These are phyloP conservation scores for Botrytis squamosa DNA, from an alignment of 2,329 filamentous ascomycete species.

Conservation along the genomic window DNA sequence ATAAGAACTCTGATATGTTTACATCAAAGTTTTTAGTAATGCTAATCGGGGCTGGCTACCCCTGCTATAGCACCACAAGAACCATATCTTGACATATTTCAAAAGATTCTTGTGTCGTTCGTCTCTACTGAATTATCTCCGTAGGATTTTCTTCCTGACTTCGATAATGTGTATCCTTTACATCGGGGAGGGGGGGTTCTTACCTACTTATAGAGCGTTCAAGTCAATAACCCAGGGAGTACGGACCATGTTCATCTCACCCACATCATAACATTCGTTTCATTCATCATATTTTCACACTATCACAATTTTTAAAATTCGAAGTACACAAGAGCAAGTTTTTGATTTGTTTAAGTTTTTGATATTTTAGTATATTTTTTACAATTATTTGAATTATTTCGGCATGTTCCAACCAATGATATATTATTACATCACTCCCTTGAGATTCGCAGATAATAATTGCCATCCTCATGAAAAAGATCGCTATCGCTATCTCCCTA, in stretches of 20 bases:
- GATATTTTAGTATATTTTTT: neutral
- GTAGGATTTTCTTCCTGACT: neutral
- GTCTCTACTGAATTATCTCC: neutral
- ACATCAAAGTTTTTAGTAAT: too few relatives aligned
- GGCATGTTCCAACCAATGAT: neutral
- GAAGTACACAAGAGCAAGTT: neutral
- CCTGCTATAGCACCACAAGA: too few relatives aligned
- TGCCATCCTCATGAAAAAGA: neutral
- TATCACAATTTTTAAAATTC: neutral
- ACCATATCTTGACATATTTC: too few relatives aligned
- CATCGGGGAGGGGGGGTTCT: neutral
- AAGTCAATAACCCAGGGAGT: neutral
- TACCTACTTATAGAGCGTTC: neutral
- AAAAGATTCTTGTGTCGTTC: neutral
- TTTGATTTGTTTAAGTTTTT: neutral
- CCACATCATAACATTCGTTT: neutral
- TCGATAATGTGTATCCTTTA: neutral
- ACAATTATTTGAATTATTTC: neutral
- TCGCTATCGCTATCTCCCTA: neutral
- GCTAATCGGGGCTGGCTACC: too few relatives aligned
- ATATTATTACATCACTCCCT: neutral
- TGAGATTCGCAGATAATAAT: too few relatives aligned
- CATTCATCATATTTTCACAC: neutral
- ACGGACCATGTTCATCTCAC: neutral
- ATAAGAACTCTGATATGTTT: too few relatives aligned